Base-by-base conservation (phyloP, 768 basidiomycete species). In the Rhodocollybia butyracea region DNA sequence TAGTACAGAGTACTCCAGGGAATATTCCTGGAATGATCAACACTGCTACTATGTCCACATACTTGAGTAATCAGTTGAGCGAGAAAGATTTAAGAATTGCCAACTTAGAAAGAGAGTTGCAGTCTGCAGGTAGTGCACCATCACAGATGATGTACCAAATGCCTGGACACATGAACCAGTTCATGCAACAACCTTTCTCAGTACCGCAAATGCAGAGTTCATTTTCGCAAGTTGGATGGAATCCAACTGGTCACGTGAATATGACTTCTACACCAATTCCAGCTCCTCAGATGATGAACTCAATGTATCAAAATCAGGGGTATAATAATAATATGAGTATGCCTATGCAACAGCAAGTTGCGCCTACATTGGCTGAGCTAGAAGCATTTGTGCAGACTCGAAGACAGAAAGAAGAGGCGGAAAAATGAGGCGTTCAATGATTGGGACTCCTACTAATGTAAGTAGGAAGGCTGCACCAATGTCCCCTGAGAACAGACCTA, bases 181-280 rank as follows among this genome's bases (percentile, higher is more conserved):
- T 42, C 21, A 42, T 42, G 21, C n/a, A n/a, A n/a, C n/a, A n/a
- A n/a, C n/a, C n/a, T n/a, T n/a, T n/a, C n/a, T n/a, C n/a, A n/a
- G n/a, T n/a, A n/a, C n/a, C n/a, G n/a, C n/a, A n/a, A n/a, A n/a
- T n/a, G 17, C 41, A 42, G 41, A 42, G 41, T 42, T 24, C 21
- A 42, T 42, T 42, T 42, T 42, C 41, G 26, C 41, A 42, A 42
- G 41, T 42, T 42, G 41, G 41, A 42, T 42, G 41, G 41, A 42
- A 42, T 42, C 41, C n/a, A 42, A 6, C 5, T 12, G 19, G 11
- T n/a, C n/a, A n/a, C n/a, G n/a, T n/a, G n/a, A n/a, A n/a, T 3
- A 19, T 21, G 4, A 42, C 26, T 19, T 21, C 21, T 22, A n/a
- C n/a, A n/a, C n/a, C 21, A 8, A 40, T 40, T 13, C 17, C 4